phyloP scores from a whole-genome alignment of 2,329 filamentous ascomycete species.

The Clonostachys solani region DNA sequence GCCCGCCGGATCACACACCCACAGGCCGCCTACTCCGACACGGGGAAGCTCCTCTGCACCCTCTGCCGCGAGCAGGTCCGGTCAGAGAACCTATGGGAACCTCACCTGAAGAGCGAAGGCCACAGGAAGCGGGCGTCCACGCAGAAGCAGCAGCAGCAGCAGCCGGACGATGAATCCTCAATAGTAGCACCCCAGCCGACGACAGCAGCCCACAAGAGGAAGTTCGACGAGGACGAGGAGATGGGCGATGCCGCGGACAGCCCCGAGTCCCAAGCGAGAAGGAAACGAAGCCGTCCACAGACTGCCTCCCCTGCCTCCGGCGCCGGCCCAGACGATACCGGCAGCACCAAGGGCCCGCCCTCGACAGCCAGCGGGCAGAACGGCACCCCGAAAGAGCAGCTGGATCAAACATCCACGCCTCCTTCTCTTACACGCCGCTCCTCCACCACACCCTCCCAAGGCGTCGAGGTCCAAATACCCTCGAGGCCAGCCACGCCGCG shows the following conservation, averaged over 20 bases:
- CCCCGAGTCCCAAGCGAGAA: conserved; percentile 16
- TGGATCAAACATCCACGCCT: conserved; percentile 22
- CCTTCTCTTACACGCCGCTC: conserved; percentile 38
- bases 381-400: conserved; percentile 13
- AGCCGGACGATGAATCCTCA: conserved; percentile 11
- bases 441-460: conserved; percentile 48
- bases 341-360: conserved; percentile 5
- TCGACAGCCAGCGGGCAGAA: background rate
- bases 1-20: conserved; percentile 70
- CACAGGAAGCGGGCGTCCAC: conserved; percentile 31
- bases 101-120: conserved; percentile 46
- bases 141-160: conserved; percentile 8
- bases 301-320: conserved; percentile 11
- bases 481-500: conserved; percentile 59
- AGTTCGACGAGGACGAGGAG: conserved; percentile 19
- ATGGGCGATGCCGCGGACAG: conserved; percentile 27
- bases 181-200: conserved; percentile 5
- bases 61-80: conserved; percentile 63
- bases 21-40: conserved; percentile 62
- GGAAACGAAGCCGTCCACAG: conserved; percentile 42
- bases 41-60: conserved; percentile 64
- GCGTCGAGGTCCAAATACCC: conserved; percentile 58
- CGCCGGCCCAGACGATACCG: conserved; percentile 10
- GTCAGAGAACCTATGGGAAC: conserved; percentile 63
- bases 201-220: conserved; percentile 21